These are phyloP conservation scores for Isochrysis galbana DNA, from an alignment of 78 protist species.

Conservation along the genomic window DNA sequence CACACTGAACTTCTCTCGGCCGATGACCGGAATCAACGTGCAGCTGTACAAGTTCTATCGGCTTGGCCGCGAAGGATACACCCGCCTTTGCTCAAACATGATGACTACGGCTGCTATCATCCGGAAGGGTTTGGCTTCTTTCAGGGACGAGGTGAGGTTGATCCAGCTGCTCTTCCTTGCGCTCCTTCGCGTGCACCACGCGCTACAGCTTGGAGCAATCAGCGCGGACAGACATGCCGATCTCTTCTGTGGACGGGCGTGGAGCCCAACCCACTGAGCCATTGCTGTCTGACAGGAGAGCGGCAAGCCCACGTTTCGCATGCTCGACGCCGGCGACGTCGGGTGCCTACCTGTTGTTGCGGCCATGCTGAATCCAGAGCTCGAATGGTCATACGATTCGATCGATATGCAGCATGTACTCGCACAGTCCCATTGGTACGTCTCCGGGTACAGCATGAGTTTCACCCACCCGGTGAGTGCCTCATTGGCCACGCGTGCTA, in stretches of 20 bases:
- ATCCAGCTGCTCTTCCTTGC: no score
- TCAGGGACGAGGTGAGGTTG: no score
- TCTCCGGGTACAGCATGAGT: neutral
- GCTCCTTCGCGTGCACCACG: no score
- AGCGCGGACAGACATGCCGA: no score
- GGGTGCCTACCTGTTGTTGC: neutral
- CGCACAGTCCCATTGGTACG: neutral
- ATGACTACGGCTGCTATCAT: neutral
- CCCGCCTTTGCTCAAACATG: neutral
- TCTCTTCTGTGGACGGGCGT: no score
- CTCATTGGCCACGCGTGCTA: no score
- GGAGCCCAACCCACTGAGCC: no score
- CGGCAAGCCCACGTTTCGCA: neutral
- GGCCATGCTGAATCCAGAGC: neutral
- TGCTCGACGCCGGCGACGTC: neutral
- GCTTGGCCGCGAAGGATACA: neutral
- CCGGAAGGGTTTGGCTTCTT: neutral
- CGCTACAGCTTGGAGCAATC: no score
- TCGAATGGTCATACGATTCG: neutral
- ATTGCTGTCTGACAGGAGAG: no score
- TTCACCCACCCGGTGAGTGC: neutral
- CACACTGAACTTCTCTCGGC: conserved; percentile 18
- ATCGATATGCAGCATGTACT: neutral
- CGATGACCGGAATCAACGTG: neutral
- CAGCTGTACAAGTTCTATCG: neutral